Evolutionary conservation across 2,329 filamentous ascomycete species (phyloP).

Genomic region (Penicillium sp.): DNA sequence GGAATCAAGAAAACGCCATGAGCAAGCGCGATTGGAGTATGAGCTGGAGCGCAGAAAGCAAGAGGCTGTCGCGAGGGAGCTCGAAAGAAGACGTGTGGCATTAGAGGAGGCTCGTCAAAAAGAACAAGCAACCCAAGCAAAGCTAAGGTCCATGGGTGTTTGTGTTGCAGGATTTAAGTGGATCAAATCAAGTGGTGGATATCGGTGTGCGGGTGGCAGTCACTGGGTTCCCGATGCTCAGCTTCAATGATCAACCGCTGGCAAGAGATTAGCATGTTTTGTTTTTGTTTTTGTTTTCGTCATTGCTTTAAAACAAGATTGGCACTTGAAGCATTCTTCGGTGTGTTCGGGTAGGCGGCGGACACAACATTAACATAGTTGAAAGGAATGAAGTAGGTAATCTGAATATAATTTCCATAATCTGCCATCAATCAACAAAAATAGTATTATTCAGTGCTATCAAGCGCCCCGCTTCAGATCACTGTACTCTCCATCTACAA

Average conservation of each 20-base stretch:
- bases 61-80: conserved; percentile 43
- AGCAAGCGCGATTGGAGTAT: conserved; percentile 24
- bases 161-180: conserved; percentile 63
- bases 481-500: neutral
- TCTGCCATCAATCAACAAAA: too few relatives aligned
- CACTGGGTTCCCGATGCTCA: conserved; percentile 55
- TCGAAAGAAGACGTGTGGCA: conserved; percentile 39
- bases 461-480: neutral
- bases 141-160: conserved; percentile 55
- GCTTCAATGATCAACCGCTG: neutral
- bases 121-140: conserved; percentile 47
- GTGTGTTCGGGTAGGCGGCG: too few relatives aligned
- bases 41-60: conserved; percentile 28
- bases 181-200: conserved; percentile 63
- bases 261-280: neutral
- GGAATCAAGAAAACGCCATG: conserved; percentile 31
- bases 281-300: neutral
- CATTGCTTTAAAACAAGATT: too few relatives aligned
- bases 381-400: too few relatives aligned
- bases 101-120: conserved; percentile 35
- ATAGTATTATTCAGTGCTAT: too few relatives aligned
- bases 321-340: too few relatives aligned
- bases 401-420: too few relatives aligned
- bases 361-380: too few relatives aligned
- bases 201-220: conserved; percentile 62